Evolutionary conservation across 768 basidiomycete genomes (phyloP), one percentile per base, ranked within the genome.

Genomic region (Glaciozyma antarctica): DNA sequence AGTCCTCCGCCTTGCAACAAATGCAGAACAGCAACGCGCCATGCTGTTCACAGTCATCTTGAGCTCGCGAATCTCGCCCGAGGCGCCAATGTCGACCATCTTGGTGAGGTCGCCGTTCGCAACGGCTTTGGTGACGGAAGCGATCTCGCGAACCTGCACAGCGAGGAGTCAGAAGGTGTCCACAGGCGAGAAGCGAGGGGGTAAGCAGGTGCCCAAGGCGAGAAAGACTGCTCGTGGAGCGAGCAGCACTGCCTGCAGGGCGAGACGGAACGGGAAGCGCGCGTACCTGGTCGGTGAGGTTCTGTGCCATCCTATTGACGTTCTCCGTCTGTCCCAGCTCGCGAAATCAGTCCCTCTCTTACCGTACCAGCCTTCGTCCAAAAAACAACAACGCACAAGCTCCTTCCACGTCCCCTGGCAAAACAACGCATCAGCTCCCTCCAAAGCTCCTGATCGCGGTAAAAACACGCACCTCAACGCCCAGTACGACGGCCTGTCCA

Each of bases 41-140:
- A 95, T 95, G n/a, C 86, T 86, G 73, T 93, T 93, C 77, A 90
- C 80, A 21, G 87, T 87, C 21, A 82, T 82, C 85, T 79, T 79
- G 24, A 79, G 69, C 49, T 77, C 78, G 5, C 76, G 61, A 32
- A 94, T 93, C 74, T 94, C 91, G 57, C 92, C 92, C 30, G 88
- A 86, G 5, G 77, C 80, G 66, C 86, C 84, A 67, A 97, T 91
- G 72, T 90, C 87, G 74, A 97, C 90, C 80, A 90, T 92, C 78
- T 90, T 88, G 2, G 87, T 88, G 79, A 91, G 79, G 75, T 97
- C 90, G 43, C 92, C 92, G 52, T 84, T 83, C 24, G 92, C 92
- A 64, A 95, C 90, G 21, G 89, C 88, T 7, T 88, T 90, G 3
- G 89, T 91, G 60, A 91, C 88, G 43, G 82, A 82, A 9, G 77